Evolutionary conservation across 805 yeast genomes (phyloP).

Genomic region (Saturnispora ahearnii): DNA sequence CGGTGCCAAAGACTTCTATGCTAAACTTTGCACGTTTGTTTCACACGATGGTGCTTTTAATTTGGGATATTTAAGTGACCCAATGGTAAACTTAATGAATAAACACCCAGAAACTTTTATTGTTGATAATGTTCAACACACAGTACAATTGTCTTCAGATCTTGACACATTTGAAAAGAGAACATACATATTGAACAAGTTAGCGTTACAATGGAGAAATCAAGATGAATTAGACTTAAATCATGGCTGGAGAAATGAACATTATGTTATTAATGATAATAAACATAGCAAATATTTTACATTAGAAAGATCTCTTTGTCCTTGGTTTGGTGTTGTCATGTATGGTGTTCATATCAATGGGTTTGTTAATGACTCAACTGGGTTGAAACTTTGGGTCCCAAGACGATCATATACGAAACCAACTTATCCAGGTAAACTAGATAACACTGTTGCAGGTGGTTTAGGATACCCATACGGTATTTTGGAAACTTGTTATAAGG

Average conservation of each 20-base stretch:
- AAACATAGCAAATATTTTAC: constrained; percentile 47
- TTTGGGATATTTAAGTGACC: constrained; percentile 33
- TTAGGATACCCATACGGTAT: constrained; percentile 72
- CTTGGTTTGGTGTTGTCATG: constrained; percentile 75
- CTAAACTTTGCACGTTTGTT: constrained; percentile 25
- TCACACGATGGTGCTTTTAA: constrained; percentile 30
- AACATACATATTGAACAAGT: constrained; percentile 30
- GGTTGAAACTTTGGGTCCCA: constrained; percentile 71
- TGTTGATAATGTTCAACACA: constrained; percentile 21
- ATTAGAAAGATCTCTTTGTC: constrained; percentile 75
- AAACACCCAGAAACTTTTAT: constrained; percentile 16
- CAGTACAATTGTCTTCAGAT: constrained; percentile 24
- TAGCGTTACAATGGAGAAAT: constrained; percentile 37
- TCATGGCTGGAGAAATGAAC: constrained; percentile 81
- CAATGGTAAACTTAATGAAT: constrained; percentile 26
- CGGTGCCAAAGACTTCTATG: constrained; percentile 9
- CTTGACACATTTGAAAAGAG: constrained; percentile 35
- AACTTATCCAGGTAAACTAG: constrained; percentile 86
- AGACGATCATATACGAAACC: constrained; percentile 67
- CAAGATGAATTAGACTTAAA: constrained; percentile 31
- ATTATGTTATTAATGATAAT: constrained; percentile 61
- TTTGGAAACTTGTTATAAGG: constrained; percentile 73
- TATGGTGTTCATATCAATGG: constrained; percentile 90
- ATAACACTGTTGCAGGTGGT: constrained; percentile 95
- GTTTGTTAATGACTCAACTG: constrained; percentile 36